These are phyloP conservation scores for Yamadazyma kitorensis DNA, from an alignment of 805 yeast species.

Conservation along the genomic window DNA sequence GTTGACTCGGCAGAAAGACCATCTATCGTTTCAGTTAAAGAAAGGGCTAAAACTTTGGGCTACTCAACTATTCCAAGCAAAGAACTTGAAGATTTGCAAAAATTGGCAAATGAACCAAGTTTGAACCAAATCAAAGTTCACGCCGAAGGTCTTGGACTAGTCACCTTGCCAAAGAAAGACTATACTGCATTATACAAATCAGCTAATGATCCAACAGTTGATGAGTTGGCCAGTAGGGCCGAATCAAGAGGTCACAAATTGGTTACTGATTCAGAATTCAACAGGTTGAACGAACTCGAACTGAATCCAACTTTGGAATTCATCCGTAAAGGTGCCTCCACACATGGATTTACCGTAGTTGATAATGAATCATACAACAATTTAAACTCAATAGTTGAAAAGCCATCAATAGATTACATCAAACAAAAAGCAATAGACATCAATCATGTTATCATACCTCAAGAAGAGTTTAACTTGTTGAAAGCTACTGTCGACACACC, in stretches of 20 bases:
- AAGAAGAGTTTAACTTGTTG: constrained; percentile 15
- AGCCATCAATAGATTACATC: constrained; percentile 23
- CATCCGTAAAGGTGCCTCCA: constrained; percentile 3
- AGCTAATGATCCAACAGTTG: constrained; percentile 28
- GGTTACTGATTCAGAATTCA: constrained; percentile 12
- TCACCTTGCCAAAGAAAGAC: constrained; percentile 30
- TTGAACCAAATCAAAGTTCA: constrained; percentile 31
- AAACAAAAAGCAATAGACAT: constrained; percentile 15
- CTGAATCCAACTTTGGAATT: constrained; percentile 9
- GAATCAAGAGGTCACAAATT: constrained; percentile 9
- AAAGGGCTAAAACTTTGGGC: constrained; percentile 14
- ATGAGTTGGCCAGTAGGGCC: constrained; percentile 20
- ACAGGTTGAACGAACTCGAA: constrained; percentile 7
- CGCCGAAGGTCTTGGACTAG: constrained; percentile 32
- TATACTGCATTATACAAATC: constrained; percentile 27
- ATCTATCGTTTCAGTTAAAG: constrained; percentile 15
- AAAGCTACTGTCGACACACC: constrained; percentile 18
- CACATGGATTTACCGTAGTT: constrained; percentile 6
- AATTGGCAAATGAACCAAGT: constrained; percentile 31
- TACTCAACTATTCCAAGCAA: constrained; percentile 12
- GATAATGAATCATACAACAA: constrained; percentile 17
- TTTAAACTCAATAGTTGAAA: constrained; percentile 20
- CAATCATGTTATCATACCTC: constrained; percentile 17
- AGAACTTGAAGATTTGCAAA: constrained; percentile 16
- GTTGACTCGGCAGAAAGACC: constrained; percentile 17